These are phyloP conservation scores for Adenanthera pavonina DNA, from an alignment of 306 rosid species.

Conservation along the genomic window DNA sequence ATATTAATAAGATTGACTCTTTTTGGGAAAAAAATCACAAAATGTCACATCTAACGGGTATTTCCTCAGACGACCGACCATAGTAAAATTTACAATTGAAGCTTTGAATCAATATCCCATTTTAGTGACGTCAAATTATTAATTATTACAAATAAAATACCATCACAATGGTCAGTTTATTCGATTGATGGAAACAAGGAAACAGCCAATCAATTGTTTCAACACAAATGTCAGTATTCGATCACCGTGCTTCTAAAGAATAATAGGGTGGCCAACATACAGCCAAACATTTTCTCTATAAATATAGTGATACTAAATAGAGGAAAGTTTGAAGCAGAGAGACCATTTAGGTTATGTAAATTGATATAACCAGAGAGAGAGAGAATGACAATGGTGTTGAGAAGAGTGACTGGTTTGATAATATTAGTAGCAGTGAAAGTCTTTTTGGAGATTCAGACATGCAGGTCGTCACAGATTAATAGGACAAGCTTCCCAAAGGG, in stretches of 20 bases:
- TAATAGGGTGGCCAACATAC: background rate
- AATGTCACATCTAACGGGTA: too few species aligned
- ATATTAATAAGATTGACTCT: too few species aligned
- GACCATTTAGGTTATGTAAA: background rate
- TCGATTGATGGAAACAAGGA: background rate
- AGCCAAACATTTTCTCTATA: background rate
- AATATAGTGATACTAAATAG: too few species aligned
- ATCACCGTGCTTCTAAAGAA: background rate
- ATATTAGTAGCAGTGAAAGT: slow-evolving; percentile 19
- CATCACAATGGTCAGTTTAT: too few species aligned
- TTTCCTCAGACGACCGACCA: too few species aligned
- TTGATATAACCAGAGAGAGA: too few species aligned
- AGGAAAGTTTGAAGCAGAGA: background rate
- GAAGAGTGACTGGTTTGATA: slow-evolving; percentile 40
- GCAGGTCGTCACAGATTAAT: slow-evolving; percentile 56
- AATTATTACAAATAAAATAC: too few species aligned
- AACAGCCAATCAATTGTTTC: too few species aligned
- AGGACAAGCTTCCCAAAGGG: slow-evolving; percentile 72
- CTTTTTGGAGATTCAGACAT: slow-evolving; percentile 45
- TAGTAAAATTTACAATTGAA: too few species aligned
- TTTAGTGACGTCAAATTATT: too few species aligned
- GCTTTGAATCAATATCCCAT: too few species aligned
- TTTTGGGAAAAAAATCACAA: too few species aligned
- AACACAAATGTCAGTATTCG: background rate
- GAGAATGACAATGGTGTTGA: slow-evolving; percentile 31